Evolutionary conservation across 2,329 filamentous ascomycete species (phyloP).

Genomic region (Paecilomyces niveus): DNA sequence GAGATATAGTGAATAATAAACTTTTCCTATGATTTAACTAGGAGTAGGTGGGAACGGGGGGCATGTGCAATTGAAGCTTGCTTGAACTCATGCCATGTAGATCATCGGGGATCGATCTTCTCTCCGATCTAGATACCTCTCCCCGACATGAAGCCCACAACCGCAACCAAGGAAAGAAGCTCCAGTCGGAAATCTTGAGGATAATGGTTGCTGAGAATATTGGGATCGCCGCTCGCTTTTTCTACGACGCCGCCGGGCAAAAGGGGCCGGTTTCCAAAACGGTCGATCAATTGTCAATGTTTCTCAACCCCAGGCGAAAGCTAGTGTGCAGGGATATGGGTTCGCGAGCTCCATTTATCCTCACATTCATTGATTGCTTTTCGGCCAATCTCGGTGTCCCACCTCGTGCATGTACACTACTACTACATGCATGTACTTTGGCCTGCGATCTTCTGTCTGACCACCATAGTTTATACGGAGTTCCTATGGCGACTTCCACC

Average conservation of each 20-base stretch:
- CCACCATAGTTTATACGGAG: background rate
- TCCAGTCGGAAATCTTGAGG: background rate
- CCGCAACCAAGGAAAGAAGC: background rate
- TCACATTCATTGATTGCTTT: background rate
- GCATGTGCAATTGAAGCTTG: background rate
- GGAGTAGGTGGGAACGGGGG: background rate
- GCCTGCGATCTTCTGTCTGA: too few relatives aligned
- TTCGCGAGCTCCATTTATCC: background rate
- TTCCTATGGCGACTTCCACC: background rate
- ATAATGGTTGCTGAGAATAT: too few relatives aligned
- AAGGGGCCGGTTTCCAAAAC: too few relatives aligned
- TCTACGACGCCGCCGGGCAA: too few relatives aligned
- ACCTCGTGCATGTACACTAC: background rate
- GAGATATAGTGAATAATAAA: background rate
- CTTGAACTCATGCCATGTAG: background rate
- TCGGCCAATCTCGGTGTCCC: background rate
- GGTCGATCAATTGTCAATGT: background rate
- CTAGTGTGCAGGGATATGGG: background rate
- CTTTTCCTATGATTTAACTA: background rate
- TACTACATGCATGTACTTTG: background rate
- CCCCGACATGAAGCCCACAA: background rate
- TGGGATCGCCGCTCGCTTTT: too few relatives aligned
- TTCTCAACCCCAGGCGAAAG: background rate
- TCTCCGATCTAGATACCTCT: background rate
- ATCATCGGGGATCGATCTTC: background rate